Percentiles rank a stretch among this genome's conserved stretches.
Evolutionary conservation across 495 filamentous ascomycete species (phyloP).

Genomic region (Neurospora pannonica): DNA sequence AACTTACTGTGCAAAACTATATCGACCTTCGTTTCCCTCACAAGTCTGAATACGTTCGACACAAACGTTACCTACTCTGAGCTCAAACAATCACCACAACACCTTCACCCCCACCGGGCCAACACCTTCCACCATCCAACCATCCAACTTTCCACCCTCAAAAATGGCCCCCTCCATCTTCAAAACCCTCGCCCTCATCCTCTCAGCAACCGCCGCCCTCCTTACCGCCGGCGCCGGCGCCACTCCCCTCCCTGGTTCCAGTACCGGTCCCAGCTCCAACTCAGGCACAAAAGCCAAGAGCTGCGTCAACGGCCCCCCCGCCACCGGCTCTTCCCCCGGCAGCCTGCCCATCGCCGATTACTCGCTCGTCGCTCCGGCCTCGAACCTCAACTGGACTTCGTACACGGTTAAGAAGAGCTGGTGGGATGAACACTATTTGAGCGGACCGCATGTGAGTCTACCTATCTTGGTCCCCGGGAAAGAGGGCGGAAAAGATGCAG

Average conservation of each 20-base stretch:
- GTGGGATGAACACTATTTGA: conserved; percentile 14
- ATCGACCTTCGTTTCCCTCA: neutral
- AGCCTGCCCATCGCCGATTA: conserved; percentile 13
- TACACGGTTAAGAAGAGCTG: conserved; percentile 13
- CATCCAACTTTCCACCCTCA: neutral
- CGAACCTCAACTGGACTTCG: conserved; percentile 5
- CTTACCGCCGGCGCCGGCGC: neutral
- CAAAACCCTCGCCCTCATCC: neutral
- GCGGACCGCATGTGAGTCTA: conserved; percentile 17
- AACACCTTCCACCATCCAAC: neutral
- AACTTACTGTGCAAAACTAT: neutral
- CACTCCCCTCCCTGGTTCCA: neutral
- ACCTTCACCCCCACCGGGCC: neutral
- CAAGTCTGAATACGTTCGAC: neutral
- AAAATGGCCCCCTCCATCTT: neutral
- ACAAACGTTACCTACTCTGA: neutral
- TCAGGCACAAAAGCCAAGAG: neutral
- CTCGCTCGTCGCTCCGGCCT: conserved; percentile 8
- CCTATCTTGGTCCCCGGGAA: neutral
- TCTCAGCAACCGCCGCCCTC: neutral
- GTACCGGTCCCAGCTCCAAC: neutral
- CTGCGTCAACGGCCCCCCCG: conserved; percentile 14
- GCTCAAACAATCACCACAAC: neutral
- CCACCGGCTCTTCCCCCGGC: conserved; percentile 2
- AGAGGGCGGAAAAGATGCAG: neutral